Evolutionary conservation across 441 rosid species (phyloP).

Genomic region (Codiaeum variegatum): DNA sequence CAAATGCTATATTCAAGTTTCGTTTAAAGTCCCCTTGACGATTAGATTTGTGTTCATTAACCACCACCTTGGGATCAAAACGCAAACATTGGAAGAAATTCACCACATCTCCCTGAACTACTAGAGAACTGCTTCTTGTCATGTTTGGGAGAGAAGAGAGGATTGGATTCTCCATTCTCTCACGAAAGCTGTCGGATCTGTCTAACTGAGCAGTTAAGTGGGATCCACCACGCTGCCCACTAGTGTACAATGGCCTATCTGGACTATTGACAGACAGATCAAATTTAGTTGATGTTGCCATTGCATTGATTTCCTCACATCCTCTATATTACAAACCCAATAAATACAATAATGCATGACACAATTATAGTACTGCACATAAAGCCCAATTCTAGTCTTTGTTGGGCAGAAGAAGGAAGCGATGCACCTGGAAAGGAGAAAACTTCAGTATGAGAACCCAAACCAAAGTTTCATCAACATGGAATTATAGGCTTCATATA

Average conservation of each 20-base stretch:
- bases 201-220: constrained; percentile 70
- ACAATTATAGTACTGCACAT: constrained; percentile 51
- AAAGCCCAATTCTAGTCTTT: constrained; percentile 42
- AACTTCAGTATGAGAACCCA: constrained; percentile 22
- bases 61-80: constrained; percentile 74
- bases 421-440: constrained; percentile 45
- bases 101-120: constrained; percentile 64
- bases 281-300: constrained; percentile 86
- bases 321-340: constrained; percentile 45
- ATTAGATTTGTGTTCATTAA: constrained; percentile 70
- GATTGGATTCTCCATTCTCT: constrained; percentile 67
- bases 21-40: constrained; percentile 76
- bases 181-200: constrained; percentile 86
- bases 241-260: constrained; percentile 63
- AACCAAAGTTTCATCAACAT: constrained; percentile 12
- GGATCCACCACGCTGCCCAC: constrained; percentile 85
- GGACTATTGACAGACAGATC: constrained; percentile 84
- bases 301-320: constrained; percentile 52
- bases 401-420: constrained; percentile 17
- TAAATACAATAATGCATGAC: constrained; percentile 68
- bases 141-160: constrained; percentile 65
- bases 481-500: neutral
- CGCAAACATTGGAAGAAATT: constrained; percentile 71
- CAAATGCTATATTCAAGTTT: constrained; percentile 67
- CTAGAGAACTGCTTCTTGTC: constrained; percentile 59